Percentiles rank a stretch among this genome's conserved stretches.
phyloP scores from a whole-genome alignment of 1,284 basidiomycete species.

The Ceratobasidium theobromae region DNA sequence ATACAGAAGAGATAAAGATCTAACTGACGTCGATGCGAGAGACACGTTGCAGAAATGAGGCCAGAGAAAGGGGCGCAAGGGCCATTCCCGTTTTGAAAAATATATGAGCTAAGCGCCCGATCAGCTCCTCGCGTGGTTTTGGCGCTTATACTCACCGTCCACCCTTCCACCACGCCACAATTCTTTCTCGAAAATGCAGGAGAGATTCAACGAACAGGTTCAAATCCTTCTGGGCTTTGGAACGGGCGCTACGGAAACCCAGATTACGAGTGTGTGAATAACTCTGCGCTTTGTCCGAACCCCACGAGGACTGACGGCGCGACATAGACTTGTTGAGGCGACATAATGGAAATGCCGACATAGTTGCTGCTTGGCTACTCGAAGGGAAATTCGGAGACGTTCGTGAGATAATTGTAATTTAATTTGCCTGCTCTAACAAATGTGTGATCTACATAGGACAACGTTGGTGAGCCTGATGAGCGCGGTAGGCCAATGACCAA shows the following conservation, averaged over 20 bases:
- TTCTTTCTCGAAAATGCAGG: neutral
- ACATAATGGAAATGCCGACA: constrained; percentile 30
- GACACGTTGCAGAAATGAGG: neutral
- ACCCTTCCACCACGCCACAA: neutral
- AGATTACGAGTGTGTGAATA: constrained; percentile 26
- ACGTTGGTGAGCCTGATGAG: neutral
- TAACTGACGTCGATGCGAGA: neutral
- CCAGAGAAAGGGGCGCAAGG: neutral
- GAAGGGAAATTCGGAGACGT: constrained; percentile 15
- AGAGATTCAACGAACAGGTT: neutral
- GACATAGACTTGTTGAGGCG: constrained; percentile 29
- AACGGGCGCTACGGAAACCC: neutral
- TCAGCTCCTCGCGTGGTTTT: neutral
- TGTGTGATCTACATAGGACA: neutral
- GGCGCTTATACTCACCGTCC: neutral
- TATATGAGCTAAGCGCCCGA: constrained; percentile 21
- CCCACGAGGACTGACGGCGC: neutral
- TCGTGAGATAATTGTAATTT: constrained; percentile 1
- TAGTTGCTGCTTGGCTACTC: constrained; percentile 25
- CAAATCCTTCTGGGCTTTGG: neutral
- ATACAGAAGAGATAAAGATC: neutral
- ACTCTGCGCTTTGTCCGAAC: neutral
- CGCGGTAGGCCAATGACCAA: constrained; percentile 3
- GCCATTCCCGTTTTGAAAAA: neutral
- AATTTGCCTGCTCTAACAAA: neutral